Base-by-base conservation (phyloP, 2,329 filamentous ascomycete genomes). In the Celoporthe dispersa region DNA sequence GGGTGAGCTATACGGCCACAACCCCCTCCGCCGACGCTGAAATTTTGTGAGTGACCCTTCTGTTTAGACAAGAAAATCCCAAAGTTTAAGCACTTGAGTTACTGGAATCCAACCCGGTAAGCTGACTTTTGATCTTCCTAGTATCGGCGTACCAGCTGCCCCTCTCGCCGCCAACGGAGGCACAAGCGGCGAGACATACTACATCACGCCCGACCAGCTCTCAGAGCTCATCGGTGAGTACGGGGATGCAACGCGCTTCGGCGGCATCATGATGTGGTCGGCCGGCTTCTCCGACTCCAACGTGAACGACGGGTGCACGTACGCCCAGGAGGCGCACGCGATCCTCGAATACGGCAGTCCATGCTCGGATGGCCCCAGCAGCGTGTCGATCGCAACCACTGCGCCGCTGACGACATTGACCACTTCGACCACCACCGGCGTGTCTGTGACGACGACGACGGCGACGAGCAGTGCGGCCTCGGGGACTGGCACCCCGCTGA, bases 201-300 rank as follows among this genome's bases (percentile, higher is more conserved):
- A 81, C 63, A 76, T 78, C 6, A 75, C 77, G 1, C 80, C 79
- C 6, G 73, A 69, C 1, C 74, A 78, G 65, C 75, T 81, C 8
- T 73, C 78, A 0, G 71, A 69, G 16, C 77, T 80, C 51, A 75
- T 80, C 14, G 73, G 67, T 64, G 71, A 79, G 28, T 74, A 76
- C 68, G 76, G 75, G 72, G 73, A 51, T 62, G 74, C 78, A 48
- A 65, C 75, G 8, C 73, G 77, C 19, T 80, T 81, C 66, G 79
- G 79, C 16, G 79, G 80, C 31, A 73, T 81, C 68, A 81, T 81
- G 81, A 79, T 82, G 78, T 83, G 81, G 81, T 77, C 77, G 33
- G 81, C 81, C 11, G 80, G 79, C 1, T 82, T 80, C 70, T 82
- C 80, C 0, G 81, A 83, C 73, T 62, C 66, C 19, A 68, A 68